Percentiles rank a stretch among this genome's conserved stretches.
These are phyloP conservation scores for Flaveria linearis DNA, from an alignment of 129 eudicot species.

Conservation along the genomic window DNA sequence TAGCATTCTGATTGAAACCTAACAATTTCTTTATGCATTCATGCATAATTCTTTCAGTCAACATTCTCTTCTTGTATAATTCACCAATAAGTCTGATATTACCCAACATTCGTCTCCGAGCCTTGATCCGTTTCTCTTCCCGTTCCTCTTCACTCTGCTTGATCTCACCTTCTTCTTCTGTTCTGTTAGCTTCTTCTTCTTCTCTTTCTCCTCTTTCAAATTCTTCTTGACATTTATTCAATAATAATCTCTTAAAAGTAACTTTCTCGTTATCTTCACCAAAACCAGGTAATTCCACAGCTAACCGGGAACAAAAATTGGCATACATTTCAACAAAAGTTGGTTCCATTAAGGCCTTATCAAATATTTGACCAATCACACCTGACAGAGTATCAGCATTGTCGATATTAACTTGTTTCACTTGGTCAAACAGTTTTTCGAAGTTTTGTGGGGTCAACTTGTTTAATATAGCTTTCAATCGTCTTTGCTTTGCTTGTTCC, in stretches of 20 bases:
- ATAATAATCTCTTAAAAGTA: constrained; percentile 73
- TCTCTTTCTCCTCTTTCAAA: constrained; percentile 93
- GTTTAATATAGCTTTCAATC: constrained; percentile 70
- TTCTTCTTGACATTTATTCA: constrained; percentile 91
- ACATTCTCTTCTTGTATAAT: constrained; percentile 83
- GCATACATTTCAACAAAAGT: constrained; percentile 98
- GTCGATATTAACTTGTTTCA: constrained; percentile 78
- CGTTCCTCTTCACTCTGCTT: constrained; percentile 68
- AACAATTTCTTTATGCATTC: constrained; percentile 73
- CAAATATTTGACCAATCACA: constrained; percentile 76
- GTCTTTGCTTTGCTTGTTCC: constrained; percentile 84
- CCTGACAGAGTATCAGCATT: constrained; percentile 60
- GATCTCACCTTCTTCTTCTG: constrained; percentile 75
- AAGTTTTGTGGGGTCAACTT: constrained; percentile 95
- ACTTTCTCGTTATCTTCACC: constrained; percentile 68
- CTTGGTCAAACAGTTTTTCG: constrained; percentile 92
- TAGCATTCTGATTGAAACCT: constrained; percentile 47
- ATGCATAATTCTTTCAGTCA: constrained; percentile 95
- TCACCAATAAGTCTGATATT: constrained; percentile 94
- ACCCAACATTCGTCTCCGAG: constrained; percentile 84
- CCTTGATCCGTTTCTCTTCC: constrained; percentile 75
- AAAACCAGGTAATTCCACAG: constrained; percentile 79
- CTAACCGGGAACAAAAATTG: constrained; percentile 66
- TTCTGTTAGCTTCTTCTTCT: constrained; percentile 75
- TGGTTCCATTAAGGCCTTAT: constrained; percentile 91